Evolutionary conservation across 345 rosid genomes (phyloP).

Genomic region (Rhodamnia argentea): DNA sequence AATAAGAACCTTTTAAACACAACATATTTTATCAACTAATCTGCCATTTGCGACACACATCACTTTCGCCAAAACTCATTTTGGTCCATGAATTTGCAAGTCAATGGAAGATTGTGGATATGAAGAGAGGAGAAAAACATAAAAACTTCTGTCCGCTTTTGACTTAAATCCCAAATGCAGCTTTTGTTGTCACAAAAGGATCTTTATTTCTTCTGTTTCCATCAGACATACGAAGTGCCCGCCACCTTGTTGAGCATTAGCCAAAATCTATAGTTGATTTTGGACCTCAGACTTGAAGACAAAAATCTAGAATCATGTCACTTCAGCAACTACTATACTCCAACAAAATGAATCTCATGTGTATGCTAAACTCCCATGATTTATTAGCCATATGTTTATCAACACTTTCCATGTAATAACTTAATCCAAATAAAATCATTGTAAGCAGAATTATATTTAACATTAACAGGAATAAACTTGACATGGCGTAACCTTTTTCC

Average conservation of each 20-base stretch:
- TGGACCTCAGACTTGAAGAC: neutral
- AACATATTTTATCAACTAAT: neutral
- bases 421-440: neutral
- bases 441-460: neutral
- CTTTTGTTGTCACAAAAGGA: neutral
- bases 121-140: neutral
- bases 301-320: neutral
- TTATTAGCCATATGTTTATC: neutral
- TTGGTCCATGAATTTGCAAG: neutral
- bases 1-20: constrained; percentile 22
- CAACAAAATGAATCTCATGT: neutral
- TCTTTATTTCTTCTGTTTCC: neutral
- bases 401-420: neutral
- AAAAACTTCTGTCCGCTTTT: neutral
- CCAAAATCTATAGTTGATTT: neutral
- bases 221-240: neutral
- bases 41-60: neutral
- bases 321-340: neutral
- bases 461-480: neutral
- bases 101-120: neutral
- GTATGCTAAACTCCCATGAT: neutral
- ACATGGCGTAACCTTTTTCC: neutral
- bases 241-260: neutral
- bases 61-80: neutral
- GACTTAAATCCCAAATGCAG: neutral